These are phyloP conservation scores for Dothideomycetidae sp. DNA, from an alignment of 2,329 filamentous ascomycete species.

Conservation along the genomic window DNA sequence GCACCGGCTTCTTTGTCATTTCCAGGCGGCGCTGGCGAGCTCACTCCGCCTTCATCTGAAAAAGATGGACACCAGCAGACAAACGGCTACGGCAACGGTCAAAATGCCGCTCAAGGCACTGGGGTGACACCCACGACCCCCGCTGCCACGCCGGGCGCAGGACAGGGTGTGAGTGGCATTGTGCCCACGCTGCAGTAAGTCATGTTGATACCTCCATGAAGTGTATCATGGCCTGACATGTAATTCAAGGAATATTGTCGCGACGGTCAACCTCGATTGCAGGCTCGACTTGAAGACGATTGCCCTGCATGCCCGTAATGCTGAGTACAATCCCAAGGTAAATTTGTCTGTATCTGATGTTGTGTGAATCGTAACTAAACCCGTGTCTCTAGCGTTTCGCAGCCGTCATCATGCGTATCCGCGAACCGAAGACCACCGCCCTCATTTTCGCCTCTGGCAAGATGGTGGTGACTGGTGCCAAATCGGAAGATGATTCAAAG, in stretches of 20 bases:
- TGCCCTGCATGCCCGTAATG: slow-evolving; percentile 91
- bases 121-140: slow-evolving; percentile 83
- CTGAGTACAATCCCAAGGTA: slow-evolving; percentile 98
- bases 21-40: slow-evolving; percentile 66
- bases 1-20: slow-evolving; percentile 86
- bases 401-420: slow-evolving; percentile 98
- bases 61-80: slow-evolving; percentile 46
- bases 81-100: slow-evolving; percentile 33
- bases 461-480: slow-evolving; percentile 73
- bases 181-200: slow-evolving; percentile 95
- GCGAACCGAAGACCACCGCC: slow-evolving; percentile 95
- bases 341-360: slow-evolving; percentile 15
- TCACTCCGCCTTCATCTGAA: slow-evolving; percentile 66
- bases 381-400: slow-evolving; percentile 67
- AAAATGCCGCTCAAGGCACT: slow-evolving; percentile 41
- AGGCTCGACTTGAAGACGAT: slow-evolving; percentile 98
- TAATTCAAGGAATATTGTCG: slow-evolving; percentile 82
- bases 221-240: slow-evolving; percentile 22
- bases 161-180: slow-evolving; percentile 71
- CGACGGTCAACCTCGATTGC: slow-evolving; percentile 95
- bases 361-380: slow-evolving; percentile 28
- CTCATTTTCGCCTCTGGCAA: slow-evolving; percentile 97
- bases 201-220: slow-evolving; percentile 30
- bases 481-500: slow-evolving; percentile 78
- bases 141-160: slow-evolving; percentile 77